Evolutionary conservation across 768 basidiomycete species (phyloP), one percentile per base, ranked within the genome.

Genomic region (Mycena rosella): DNA sequence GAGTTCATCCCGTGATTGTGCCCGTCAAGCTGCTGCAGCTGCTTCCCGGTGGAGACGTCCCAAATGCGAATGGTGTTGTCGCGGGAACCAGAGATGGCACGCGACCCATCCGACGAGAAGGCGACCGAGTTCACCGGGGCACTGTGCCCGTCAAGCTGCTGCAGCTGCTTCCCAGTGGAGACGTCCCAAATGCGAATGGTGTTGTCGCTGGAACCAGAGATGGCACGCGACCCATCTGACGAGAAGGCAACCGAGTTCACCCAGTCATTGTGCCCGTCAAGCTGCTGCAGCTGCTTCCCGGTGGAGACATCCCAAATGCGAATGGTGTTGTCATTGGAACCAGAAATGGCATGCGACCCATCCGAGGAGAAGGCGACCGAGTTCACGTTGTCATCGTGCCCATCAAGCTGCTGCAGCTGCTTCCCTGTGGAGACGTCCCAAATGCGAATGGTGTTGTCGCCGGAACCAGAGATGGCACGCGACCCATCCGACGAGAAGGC

Each of bases 151-250:
- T 24, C 34, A 11, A 40, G 49, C 15, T n/a, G 40, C 11, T 30
- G 20, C 4, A 58, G 42, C 27, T 44, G 27, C n/a, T 45, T 22
- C 42, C 56, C 56, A 6, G 56, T 58, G 5, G 42, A 44, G 1
- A 29, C 1, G 11, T 55, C 54, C 54, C 54, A 55, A 55, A 55
- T 40, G 22, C 54, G 36, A 2, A 55, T 11, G 32, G 52, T 54
- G 3, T 22, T 22, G 34, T 54, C 52, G 1, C 36, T n/a, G 2
- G 52, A 54, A 4, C 54, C 54, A 27, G 54, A 55, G 36, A 55
- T 38, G 13, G 38, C 38, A 17, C 38, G 38, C 17, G 38, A 40
- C 17, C 38, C 38, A 40, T 40, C 38, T 15, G 38, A 18, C 38
- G 38, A 40, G 38, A 40, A 40, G 17, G 13, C 38, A 15, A 40